Evolutionary conservation across 192 early-diverging fungal genomes (phyloP).

Genomic region (Funneliformis geosporum): DNA sequence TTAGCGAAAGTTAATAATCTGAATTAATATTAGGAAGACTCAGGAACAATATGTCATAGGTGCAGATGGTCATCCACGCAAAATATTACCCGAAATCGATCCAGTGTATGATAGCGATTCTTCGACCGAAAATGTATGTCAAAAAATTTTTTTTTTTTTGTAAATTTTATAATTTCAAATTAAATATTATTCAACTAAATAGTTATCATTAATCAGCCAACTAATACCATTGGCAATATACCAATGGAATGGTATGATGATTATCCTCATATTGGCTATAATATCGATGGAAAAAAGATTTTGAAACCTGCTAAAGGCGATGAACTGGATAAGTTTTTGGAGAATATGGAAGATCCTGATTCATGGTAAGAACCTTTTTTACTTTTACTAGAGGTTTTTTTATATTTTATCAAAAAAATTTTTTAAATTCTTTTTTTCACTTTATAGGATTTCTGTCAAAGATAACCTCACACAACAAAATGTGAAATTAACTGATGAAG

Average conservation of each 20-base stretch:
- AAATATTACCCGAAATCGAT: constrained; percentile 84
- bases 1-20: constrained; percentile 43
- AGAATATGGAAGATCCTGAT: constrained; percentile 90
- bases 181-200: too few relatives aligned
- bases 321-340: constrained; percentile 92
- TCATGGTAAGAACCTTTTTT: constrained; percentile 58
- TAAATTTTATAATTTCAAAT: too few relatives aligned
- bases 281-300: constrained; percentile 90
- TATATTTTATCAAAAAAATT: neutral
- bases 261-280: constrained; percentile 95
- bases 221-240: constrained; percentile 93
- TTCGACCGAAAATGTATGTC: constrained; percentile 82
- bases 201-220: constrained; percentile 64
- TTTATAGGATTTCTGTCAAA: constrained; percentile 67
- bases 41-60: constrained; percentile 36
- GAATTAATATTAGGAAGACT: constrained; percentile 46
- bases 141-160: neutral
- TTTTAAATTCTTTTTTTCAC: neutral
- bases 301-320: constrained; percentile 86
- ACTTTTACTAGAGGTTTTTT: neutral
- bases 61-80: constrained; percentile 48
- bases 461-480: constrained; percentile 81
- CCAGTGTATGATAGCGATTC: constrained; percentile 91
- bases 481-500: constrained; percentile 82
- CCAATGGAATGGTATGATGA: constrained; percentile 99